Evolutionary conservation across 2,329 filamentous ascomycete genomes (phyloP).

Genomic region (Cercospora citrullina): DNA sequence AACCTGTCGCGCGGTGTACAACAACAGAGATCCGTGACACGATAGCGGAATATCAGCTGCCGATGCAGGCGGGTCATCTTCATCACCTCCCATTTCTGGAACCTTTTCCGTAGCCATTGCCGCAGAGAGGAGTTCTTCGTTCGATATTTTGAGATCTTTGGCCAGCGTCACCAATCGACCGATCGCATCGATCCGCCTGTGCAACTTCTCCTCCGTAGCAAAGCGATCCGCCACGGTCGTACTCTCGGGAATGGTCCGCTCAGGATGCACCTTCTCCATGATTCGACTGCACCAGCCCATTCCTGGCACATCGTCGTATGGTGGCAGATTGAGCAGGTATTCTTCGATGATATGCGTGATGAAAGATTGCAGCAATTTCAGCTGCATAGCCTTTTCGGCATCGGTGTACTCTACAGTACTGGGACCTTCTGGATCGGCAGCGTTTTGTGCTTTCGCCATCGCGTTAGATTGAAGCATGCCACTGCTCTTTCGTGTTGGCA

Average conservation of each 20-base stretch:
- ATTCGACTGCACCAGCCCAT: slow-evolving; percentile 57
- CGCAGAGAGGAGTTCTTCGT: slow-evolving; percentile 50
- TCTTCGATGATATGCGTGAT: slow-evolving; percentile 75
- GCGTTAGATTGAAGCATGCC: slow-evolving; percentile 31
- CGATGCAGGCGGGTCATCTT: slow-evolving; percentile 56
- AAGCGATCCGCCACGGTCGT: slow-evolving; percentile 65
- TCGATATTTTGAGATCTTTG: slow-evolving; percentile 55
- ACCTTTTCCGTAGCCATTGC: slow-evolving; percentile 44
- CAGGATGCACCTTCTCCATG: slow-evolving; percentile 67
- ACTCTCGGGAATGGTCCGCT: slow-evolving; percentile 61
- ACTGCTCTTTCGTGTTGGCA: slow-evolving; percentile 59
- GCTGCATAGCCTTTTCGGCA: slow-evolving; percentile 62
- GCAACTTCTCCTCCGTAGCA: slow-evolving; percentile 61
- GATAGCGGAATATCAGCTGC: slow-evolving; percentile 58
- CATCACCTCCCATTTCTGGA: slow-evolving; percentile 44
- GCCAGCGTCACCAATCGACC: slow-evolving; percentile 71
- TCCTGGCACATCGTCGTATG: slow-evolving; percentile 50
- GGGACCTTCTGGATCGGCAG: slow-evolving; percentile 59
- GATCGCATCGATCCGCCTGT: slow-evolving; percentile 64
- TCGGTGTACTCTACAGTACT: slow-evolving; percentile 43
- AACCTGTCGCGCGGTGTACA: slow-evolving; percentile 55
- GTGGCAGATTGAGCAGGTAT: slow-evolving; percentile 60
- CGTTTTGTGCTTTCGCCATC: slow-evolving; percentile 35
- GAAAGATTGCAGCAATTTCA: slow-evolving; percentile 70
- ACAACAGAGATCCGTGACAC: slow-evolving; percentile 55